Percentiles rank a stretch among this genome's conserved stretches.
Conservation (phyloP, 2,329 filamentous ascomycete genomes). For the Cytospora piceicola region DNA sequence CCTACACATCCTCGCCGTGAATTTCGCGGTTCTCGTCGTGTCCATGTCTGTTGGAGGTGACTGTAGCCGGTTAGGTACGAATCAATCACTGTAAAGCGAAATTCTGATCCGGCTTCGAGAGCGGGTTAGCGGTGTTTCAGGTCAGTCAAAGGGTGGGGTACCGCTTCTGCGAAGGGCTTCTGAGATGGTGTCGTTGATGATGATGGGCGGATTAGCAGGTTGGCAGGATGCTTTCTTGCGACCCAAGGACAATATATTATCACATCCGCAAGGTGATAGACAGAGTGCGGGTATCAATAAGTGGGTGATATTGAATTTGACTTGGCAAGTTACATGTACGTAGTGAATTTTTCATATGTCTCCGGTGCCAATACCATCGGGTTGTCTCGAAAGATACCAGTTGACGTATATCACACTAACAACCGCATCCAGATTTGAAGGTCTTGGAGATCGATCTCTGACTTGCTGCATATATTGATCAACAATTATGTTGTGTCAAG, state of each 20-base stretch:
- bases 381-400: not conserved
- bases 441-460: not conserved
- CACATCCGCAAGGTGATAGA: not conserved
- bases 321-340: not conserved
- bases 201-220: not conserved
- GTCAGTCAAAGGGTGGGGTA: not conserved
- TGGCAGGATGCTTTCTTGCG: not conserved
- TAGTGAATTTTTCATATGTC: not conserved
- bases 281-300: not conserved
- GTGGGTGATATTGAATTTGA: too few species aligned
- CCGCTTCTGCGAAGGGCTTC: not conserved
- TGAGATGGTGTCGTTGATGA: too few species aligned
- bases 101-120: not conserved
- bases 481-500: not conserved
- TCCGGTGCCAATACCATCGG: too few species aligned
- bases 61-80: not conserved
- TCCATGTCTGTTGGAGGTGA: not conserved
- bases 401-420: not conserved
- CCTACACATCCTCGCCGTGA: not conserved
- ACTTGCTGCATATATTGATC: not conserved
- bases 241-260: not conserved
- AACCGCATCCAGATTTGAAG: not conserved
- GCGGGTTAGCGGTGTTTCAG: slow-evolving; percentile 15
- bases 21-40: not conserved
- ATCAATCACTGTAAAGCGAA: not conserved